Evolutionary conservation across 179 eudicot species (phyloP).

Genomic region (Sideroxylon spinosum): DNA sequence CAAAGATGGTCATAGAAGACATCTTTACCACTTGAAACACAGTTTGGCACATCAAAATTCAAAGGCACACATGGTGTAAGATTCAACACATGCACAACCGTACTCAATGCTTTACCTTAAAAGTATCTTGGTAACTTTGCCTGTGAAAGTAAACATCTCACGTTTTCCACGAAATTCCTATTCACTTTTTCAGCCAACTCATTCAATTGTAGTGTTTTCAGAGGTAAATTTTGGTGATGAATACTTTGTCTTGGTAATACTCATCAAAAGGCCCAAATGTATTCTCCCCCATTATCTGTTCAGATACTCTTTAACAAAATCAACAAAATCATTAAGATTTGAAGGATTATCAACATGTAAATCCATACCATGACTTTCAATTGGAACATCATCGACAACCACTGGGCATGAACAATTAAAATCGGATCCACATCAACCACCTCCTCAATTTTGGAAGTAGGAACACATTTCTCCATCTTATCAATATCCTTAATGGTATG

Average conservation of each 20-base stretch:
- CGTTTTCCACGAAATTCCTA: constrained; percentile 13
- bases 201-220: no score
- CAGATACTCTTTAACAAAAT: background rate
- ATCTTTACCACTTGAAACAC: constrained; percentile 17
- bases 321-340: background rate
- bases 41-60: no score
- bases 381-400: background rate
- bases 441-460: no score
- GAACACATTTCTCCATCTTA: background rate
- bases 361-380: background rate
- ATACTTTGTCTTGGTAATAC: background rate
- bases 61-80: background rate
- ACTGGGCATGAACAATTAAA: no score
- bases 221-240: background rate
- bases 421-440: no score
- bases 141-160: background rate
- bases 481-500: background rate
- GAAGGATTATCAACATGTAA: background rate
- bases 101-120: constrained; percentile 17
- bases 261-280: no score
- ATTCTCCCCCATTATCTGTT: constrained; percentile 2
- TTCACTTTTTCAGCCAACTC: background rate
- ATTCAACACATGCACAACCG: constrained; percentile 16
- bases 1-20: constrained; percentile 12
- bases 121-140: constrained; percentile 13